Evolutionary conservation across 2,329 filamentous ascomycete genomes (phyloP), one percentile per base, ranked within the genome.

Genomic region (Venturia asperata): DNA sequence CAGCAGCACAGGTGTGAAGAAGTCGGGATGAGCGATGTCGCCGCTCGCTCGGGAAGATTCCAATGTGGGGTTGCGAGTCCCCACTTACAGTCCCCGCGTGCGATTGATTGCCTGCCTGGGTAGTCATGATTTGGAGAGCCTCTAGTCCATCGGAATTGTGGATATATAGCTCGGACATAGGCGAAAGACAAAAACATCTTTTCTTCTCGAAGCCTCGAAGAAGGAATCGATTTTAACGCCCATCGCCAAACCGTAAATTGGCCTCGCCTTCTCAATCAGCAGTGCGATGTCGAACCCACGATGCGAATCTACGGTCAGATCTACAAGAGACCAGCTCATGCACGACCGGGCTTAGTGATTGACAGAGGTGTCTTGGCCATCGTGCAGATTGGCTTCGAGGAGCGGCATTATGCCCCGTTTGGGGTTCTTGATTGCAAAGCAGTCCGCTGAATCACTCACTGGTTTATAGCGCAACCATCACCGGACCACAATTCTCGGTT

Each of bases 71-170:
- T 55, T 15, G 24, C 6, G 17, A n/a, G n/a, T n/a, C n/a, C n/a
- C n/a, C n/a, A n/a, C n/a, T n/a, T n/a, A n/a, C n/a, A n/a, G n/a
- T n/a, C n/a, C n/a, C n/a, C n/a, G n/a, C n/a, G n/a, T n/a, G 21
- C 45, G 17, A 10, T 11, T n/a, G 15, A 41, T 41, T 37, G 52
- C 30, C 52, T 58, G n/a, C n/a, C n/a, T n/a, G n/a, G n/a, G n/a
- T n/a, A n/a, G 17, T 58, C 52, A 58, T 19, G 24, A 58, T 58
- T 27, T 58, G 52, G 52, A 37, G 52, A 58, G 30, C 30, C 52
- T 58, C 52, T n/a, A 34, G 15, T 24, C 27, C 6, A 37, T 56
- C 17, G 19, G 30, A 30, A 55, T 34, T 30, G 15, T 58, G 52
- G 30, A 30, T 58, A 58, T 58, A 58, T 37, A 58, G 7, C 15